These are phyloP conservation scores for Blastobotrys attinorum DNA, from an alignment of 805 yeast species.

Conservation along the genomic window DNA sequence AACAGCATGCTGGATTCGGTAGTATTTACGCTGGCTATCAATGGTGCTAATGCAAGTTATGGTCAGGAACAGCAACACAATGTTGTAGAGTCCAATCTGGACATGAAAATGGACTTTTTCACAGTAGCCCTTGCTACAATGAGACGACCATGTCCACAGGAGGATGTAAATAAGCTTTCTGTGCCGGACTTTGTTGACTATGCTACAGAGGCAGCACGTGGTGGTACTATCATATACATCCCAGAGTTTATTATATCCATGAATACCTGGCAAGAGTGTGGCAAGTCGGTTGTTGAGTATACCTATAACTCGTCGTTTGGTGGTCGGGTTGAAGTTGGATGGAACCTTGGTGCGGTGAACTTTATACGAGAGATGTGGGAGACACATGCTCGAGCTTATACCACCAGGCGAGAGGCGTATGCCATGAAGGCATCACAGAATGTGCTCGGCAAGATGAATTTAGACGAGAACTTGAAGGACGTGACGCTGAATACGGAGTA, in stretches of 20 bases:
- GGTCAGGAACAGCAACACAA: conserved; percentile 19
- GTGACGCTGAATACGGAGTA: conserved; percentile 37
- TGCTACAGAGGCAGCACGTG: conserved; percentile 49
- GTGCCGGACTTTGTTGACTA: conserved; percentile 49
- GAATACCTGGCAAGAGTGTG: conserved; percentile 58
- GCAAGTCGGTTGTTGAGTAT: conserved; percentile 53
- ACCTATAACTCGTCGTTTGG: conserved; percentile 68
- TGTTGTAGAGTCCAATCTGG: conserved; percentile 48
- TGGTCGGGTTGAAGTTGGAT: conserved; percentile 81
- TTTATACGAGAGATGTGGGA: conserved; percentile 91
- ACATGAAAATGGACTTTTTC: conserved; percentile 54
- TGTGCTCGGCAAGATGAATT: conserved; percentile 17
- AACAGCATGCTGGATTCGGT: conserved; percentile 71
- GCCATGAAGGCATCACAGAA: conserved; percentile 29
- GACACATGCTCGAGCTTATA: conserved; percentile 67
- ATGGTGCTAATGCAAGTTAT: conserved; percentile 23
- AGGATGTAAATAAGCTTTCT: conserved; percentile 39
- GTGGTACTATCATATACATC: conserved; percentile 73
- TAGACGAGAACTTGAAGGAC: conserved; percentile 39
- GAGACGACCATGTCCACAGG: conserved; percentile 36
- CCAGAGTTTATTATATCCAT: conserved; percentile 70
- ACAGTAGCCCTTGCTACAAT: conserved; percentile 59
- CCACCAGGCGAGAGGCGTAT: conserved; percentile 45
- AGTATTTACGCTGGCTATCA: conserved; percentile 45
- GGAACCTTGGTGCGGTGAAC: conserved; percentile 90